Evolutionary conservation across 1,284 basidiomycete genomes (phyloP), one percentile per base, ranked within the genome.

Genomic region (Kwoniella shivajii): DNA sequence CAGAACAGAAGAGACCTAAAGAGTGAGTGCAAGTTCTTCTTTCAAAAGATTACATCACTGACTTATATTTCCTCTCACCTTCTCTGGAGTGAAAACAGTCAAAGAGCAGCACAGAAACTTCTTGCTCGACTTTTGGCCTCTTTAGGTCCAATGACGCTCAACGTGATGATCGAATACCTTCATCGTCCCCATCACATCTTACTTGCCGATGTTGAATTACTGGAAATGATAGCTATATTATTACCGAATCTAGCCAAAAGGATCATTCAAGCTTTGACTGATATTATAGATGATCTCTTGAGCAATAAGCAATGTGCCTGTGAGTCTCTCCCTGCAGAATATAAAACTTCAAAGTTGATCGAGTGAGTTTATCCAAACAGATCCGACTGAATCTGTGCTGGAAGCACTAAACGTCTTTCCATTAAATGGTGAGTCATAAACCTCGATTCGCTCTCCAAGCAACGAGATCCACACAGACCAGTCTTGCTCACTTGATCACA

Each of bases 401-500:
- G 60, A 57, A 29, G 69, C 71, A 6, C 46, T 73, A 39, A 65
- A 61, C 20, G 58, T 64, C 2, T 73, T 71, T 38, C 71, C 71
- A 6, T 55, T 73, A 11, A 51, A 61, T 24, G 65, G 71, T 73
- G 42, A 60, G 67, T 59, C 9, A n/a, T n/a, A n/a, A n/a, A n/a
- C n/a, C n/a, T n/a, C n/a, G n/a, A n/a, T n/a, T n/a, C n/a, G n/a
- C n/a, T n/a, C n/a, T n/a, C n/a, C n/a, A n/a, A n/a, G n/a, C n/a
- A n/a, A n/a, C n/a, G n/a, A n/a, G n/a, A n/a, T n/a, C n/a, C n/a
- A n/a, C n/a, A n/a, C n/a, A n/a, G n/a, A n/a, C n/a, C n/a, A n/a
- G n/a, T n/a, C n/a, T n/a, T n/a, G n/a, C n/a, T n/a, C n/a, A n/a
- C n/a, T n/a, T n/a, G n/a, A n/a, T n/a, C n/a, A n/a, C n/a, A n/a